phyloP scores from a whole-genome alignment of 352 stramenopile species.

The Globisporangium abappressorium region DNA sequence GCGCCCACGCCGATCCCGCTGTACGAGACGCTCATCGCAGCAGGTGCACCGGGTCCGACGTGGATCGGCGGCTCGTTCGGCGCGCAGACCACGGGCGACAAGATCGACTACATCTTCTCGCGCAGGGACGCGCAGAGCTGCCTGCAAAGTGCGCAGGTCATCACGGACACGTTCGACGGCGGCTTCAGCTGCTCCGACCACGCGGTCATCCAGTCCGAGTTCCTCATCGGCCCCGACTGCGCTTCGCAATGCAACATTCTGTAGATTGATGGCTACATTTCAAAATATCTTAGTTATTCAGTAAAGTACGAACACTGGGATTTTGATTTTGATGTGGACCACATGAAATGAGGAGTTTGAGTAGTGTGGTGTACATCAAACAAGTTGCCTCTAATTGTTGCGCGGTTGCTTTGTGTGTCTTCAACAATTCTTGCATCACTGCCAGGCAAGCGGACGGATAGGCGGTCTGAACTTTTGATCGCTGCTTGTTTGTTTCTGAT shows the following conservation, averaged over 20 bases:
- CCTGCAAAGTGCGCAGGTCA: constrained; percentile 35
- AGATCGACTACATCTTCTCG: constrained; percentile 73
- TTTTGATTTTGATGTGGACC: background rate
- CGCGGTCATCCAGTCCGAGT: constrained; percentile 50
- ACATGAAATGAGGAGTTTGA: too few species aligned
- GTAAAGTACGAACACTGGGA: background rate
- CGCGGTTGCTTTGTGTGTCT: too few species aligned
- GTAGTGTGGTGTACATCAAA: too few species aligned
- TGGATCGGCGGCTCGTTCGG: constrained; percentile 65
- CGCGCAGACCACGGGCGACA: constrained; percentile 24
- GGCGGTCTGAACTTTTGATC: background rate
- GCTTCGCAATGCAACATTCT: background rate
- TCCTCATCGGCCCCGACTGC: constrained; percentile 43
- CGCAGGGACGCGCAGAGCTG: constrained; percentile 45
- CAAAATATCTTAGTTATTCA: background rate
- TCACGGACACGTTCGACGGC: constrained; percentile 44
- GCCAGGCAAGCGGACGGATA: too few species aligned
- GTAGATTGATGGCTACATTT: background rate
- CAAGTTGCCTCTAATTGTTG: too few species aligned
- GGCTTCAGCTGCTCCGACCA: constrained; percentile 65
- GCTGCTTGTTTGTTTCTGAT: background rate
- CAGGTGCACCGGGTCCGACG: constrained; percentile 37
- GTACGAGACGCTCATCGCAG: constrained; percentile 58
- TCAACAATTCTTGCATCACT: too few species aligned
- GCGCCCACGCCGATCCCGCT: constrained; percentile 40